Evolutionary conservation across 257 asterid genomes (phyloP), one percentile per base, ranked within the genome.

Genomic region (Gentiana macrophylla): DNA sequence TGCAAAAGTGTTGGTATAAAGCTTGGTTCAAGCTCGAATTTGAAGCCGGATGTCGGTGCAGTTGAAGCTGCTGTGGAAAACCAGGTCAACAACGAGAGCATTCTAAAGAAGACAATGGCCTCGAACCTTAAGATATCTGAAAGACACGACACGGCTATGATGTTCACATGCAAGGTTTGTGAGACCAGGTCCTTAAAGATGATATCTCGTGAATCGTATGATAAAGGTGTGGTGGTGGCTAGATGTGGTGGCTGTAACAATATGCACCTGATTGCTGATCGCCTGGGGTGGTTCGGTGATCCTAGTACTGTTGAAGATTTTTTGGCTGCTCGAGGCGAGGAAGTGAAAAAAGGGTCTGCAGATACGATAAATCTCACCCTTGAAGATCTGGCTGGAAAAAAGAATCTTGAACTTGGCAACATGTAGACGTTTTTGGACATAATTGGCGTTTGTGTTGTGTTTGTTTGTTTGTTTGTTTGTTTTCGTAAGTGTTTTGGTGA

Each of bases 211-310:
- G 94, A 77, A 53, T 90, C 96, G 4, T 84, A 90, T 32, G 86
- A 84, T 38, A 82, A 90, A 61, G 95, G 96, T 2, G 80, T 90
- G 8, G 98, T 90, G 44, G 83, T 86, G 59, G 92, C 90, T 46
- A 74, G 86, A 59, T 90, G 98, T 37, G 80, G 84, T 8, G 95
- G 98, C 43, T 86, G 98, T 59, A 66, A 79, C 32, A 86, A 82
- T 63, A 56, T 84, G 60, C 98, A 86, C 68, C 80, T 90, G 55
- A 90, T 90, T 61, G 86, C 95, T 63, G 98, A 90, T 69, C 80
- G 96, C 34, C 60, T 90, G 67, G 98, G 98, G 32, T 86, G 95
- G 98, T 86, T 90, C 50, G 94, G 96, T 33, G 89, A 86, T 55
- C 86, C 89, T 0, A 79, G 94, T 49, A 86, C 89, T 2, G 75